Conservation (phyloP, 2,329 filamentous ascomycete species). For the Laburnicola sp. region DNA sequence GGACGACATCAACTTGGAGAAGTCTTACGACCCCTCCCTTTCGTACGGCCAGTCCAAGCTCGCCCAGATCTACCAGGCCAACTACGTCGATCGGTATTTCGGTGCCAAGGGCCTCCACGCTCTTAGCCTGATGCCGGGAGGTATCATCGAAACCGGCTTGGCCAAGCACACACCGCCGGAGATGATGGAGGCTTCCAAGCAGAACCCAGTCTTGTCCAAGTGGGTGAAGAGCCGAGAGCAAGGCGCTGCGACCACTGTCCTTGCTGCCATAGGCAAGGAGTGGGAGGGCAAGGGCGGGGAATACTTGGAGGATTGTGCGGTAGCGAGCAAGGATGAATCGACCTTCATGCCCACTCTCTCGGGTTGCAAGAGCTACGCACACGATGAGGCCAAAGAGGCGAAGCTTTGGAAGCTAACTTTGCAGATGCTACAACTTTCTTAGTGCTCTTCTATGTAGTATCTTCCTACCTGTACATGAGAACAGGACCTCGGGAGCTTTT, state of each 20-base stretch:
- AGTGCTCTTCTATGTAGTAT: too few relatives aligned
- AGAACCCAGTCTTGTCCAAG: background rate
- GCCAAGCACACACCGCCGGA: background rate
- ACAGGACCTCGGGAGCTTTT: too few relatives aligned
- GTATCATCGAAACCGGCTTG: conserved; percentile 7
- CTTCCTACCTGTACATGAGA: too few relatives aligned
- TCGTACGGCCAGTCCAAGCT: conserved; percentile 57
- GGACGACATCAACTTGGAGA: conserved; percentile 47
- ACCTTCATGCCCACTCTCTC: too few relatives aligned
- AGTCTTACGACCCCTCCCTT: conserved; percentile 35
- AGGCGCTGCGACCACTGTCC: conserved; percentile 44
- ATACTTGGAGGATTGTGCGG: conserved; percentile 14
- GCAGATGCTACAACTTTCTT: too few relatives aligned
- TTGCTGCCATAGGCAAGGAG: conserved; percentile 37
- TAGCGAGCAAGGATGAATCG: too few relatives aligned
- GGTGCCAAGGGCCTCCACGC: conserved; percentile 50
- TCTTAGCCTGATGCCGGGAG: conserved; percentile 16
- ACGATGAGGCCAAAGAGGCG: too few relatives aligned
- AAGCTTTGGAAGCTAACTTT: too few relatives aligned
- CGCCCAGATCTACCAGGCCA: conserved; percentile 57
- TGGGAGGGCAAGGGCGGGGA: conserved; percentile 39
- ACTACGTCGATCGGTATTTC: conserved; percentile 56
- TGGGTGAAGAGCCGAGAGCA: conserved; percentile 34
- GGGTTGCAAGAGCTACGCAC: too few relatives aligned
- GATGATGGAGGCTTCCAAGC: background rate